These are phyloP conservation scores for Boletus coccyginus DNA, from an alignment of 768 basidiomycete species.

Conservation along the genomic window DNA sequence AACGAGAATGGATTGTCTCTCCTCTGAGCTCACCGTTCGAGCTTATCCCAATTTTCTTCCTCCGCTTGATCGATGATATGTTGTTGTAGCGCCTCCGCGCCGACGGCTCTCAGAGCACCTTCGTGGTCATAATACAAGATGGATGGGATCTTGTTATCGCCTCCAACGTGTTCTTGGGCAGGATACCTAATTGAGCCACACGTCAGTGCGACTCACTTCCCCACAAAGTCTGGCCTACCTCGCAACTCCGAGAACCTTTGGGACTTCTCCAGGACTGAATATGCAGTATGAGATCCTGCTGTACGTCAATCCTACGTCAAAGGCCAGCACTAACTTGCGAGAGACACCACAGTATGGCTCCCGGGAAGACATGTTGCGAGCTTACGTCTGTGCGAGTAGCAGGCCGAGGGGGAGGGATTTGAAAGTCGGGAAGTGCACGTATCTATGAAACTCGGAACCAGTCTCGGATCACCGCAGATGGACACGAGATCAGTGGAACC, in stretches of 20 bases:
- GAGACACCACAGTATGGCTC: conserved; percentile 34
- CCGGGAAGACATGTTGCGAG: conserved; percentile 23
- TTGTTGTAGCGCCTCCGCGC: conserved; percentile 40
- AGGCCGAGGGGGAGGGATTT: neutral
- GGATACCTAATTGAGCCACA: conserved; percentile 36
- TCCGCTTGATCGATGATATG: conserved; percentile 37
- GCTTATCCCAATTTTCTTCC: conserved; percentile 35
- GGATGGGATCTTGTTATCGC: conserved; percentile 49
- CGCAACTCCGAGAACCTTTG: conserved; percentile 24
- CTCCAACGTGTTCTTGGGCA: conserved; percentile 40
- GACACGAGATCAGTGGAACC: neutral
- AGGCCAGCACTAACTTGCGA: conserved; percentile 41
- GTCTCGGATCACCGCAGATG: neutral
- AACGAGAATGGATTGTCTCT: neutral
- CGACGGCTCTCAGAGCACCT: conserved; percentile 39
- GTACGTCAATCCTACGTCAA: conserved; percentile 43
- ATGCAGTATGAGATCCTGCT: conserved; percentile 37
- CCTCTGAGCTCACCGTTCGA: conserved; percentile 35
- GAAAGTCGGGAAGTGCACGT: neutral
- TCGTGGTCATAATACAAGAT: conserved; percentile 44
- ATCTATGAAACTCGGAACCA: neutral
- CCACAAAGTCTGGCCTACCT: conserved; percentile 13
- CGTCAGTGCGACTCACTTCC: neutral
- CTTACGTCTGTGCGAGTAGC: neutral
- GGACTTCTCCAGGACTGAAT: conserved; percentile 33